These are phyloP conservation scores for Lepiota venenata DNA, from an alignment of 768 basidiomycete genomes.

Conservation along the genomic window DNA sequence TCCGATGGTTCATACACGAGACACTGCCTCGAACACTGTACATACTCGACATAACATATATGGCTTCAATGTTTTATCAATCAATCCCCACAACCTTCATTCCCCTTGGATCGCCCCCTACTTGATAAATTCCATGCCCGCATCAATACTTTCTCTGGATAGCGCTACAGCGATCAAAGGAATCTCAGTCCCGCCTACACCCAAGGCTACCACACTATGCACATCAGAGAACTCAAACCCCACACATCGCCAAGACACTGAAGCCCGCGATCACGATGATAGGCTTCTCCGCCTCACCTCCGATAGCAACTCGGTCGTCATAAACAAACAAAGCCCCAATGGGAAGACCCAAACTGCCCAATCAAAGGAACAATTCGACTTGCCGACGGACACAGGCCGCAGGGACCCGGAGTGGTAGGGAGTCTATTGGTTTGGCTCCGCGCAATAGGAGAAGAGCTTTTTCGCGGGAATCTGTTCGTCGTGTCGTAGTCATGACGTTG, in stretches of 20 bases:
- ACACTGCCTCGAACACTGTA: too few species aligned
- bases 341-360: too few species aligned
- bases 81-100: neutral
- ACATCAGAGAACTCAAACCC: neutral
- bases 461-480: neutral
- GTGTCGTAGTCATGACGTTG: conserved; percentile 23
- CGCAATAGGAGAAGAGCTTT: too few species aligned
- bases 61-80: too few species aligned
- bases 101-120: neutral
- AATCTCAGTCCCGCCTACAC: neutral
- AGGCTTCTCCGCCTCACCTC: neutral
- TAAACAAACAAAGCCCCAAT: too few species aligned
- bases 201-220: neutral
- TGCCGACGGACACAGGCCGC: too few species aligned
- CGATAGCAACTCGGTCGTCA: too few species aligned
- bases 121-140: neutral
- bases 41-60: too few species aligned
- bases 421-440: too few species aligned
- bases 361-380: too few species aligned
- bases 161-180: neutral
- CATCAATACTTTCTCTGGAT: neutral
- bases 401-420: too few species aligned
- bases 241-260: neutral
- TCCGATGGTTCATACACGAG: too few species aligned
- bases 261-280: neutral